These are phyloP conservation scores for Rhodomyrtus tomentosa DNA, from an alignment of 345 rosid species.

Conservation along the genomic window DNA sequence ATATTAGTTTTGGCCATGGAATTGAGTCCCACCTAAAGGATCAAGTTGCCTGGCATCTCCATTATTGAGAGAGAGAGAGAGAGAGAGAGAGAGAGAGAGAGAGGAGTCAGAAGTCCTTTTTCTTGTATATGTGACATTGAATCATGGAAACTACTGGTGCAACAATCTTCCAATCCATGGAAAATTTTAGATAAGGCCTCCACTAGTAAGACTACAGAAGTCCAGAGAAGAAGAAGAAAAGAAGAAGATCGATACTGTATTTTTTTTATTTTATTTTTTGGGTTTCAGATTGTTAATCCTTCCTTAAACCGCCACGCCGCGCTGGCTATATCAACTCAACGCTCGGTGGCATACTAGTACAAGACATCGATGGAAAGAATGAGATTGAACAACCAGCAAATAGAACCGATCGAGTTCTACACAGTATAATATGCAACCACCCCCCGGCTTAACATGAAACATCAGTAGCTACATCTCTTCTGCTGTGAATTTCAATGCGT, in stretches of 20 bases:
- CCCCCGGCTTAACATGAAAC: background rate
- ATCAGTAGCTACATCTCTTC: background rate
- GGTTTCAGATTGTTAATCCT: background rate
- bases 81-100: background rate
- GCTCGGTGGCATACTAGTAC: background rate
- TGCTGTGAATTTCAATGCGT: background rate
- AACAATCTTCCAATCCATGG: background rate
- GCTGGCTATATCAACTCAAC: background rate
- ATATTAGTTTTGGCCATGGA: background rate
- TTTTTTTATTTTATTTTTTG: background rate
- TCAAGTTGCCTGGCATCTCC: background rate
- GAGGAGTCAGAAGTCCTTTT: background rate
- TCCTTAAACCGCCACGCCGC: background rate
- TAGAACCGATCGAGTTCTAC: background rate
- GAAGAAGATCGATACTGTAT: background rate
- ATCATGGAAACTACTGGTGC: background rate
- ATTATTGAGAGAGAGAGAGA: background rate
- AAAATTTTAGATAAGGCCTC: background rate
- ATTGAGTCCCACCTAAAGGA: background rate
- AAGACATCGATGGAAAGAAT: background rate
- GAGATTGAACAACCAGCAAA: background rate
- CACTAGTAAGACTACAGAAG: background rate
- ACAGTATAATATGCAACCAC: background rate
- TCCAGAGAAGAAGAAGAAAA: background rate
- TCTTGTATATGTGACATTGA: background rate